These are phyloP conservation scores for Xylaria sp. DNA, from an alignment of 2,329 filamentous ascomycete species.

Conservation along the genomic window DNA sequence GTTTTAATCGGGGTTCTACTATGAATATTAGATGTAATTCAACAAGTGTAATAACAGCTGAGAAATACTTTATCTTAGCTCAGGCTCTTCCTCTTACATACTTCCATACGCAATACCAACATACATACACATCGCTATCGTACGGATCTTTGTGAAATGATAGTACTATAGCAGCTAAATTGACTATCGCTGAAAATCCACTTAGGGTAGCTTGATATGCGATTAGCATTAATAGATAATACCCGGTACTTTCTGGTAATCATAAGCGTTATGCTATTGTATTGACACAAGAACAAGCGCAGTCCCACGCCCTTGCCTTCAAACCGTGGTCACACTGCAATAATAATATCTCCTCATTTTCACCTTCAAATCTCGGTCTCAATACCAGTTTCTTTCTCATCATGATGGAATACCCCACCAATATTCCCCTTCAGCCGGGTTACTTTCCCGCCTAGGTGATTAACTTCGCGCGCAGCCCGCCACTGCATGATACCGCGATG, in stretches of 20 bases:
- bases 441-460: conserved; percentile 63
- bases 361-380: conserved; percentile 74
- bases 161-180: no score
- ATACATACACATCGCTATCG: no score
- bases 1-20: no score
- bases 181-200: not conserved
- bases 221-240: not conserved
- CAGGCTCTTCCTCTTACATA: no score
- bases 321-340: not conserved
- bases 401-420: conserved; percentile 66
- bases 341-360: not conserved
- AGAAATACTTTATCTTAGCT: no score
- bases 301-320: not conserved
- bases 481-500: conserved; percentile 81
- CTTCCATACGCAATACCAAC: no score
- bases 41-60: no score
- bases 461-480: conserved; percentile 63
- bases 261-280: not conserved
- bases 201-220: not conserved
- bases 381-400: conserved; percentile 66
- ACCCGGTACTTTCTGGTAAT: not conserved
- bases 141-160: no score
- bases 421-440: conserved; percentile 68
- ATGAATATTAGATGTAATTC: no score
- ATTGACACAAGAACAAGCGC: not conserved